phyloP scores from a whole-genome alignment of 2,329 filamentous ascomycete species.

The Dactylonectria macrodidyma region DNA sequence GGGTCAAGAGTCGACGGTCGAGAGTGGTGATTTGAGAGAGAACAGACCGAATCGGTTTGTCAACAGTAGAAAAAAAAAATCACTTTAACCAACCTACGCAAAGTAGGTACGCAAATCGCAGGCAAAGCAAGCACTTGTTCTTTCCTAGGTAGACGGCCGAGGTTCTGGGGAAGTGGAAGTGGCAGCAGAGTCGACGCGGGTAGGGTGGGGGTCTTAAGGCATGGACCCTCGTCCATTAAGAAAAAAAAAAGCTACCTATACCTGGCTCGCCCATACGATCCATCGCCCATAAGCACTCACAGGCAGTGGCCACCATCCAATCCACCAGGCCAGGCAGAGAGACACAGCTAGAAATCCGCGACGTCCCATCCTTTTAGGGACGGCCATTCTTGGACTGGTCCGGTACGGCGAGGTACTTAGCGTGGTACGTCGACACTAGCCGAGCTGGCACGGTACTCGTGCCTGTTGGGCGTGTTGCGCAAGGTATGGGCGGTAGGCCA shows the following conservation, averaged over 20 bases:
- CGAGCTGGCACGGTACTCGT: constrained; percentile 1
- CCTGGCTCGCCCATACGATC: neutral
- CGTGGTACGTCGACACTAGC: constrained; percentile 18
- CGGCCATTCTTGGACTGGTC: constrained; percentile 22
- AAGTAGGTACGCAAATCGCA: constrained; percentile 16
- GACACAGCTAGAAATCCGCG: constrained; percentile 19
- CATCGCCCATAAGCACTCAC: constrained; percentile 14
- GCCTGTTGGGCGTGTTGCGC: constrained; percentile 10
- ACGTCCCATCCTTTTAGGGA: constrained; percentile 29
- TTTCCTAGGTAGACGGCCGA: constrained; percentile 14
- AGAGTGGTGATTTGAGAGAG: neutral
- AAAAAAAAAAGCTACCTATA: neutral
- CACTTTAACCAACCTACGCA: constrained; percentile 17
- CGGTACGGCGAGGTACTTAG: constrained; percentile 15
- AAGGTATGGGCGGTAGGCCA: neutral
- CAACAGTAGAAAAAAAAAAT: constrained; percentile 6
- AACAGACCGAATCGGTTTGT: neutral
- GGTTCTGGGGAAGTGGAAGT: constrained; percentile 36
- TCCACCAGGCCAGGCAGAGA: neutral
- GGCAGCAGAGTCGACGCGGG: constrained; percentile 34
- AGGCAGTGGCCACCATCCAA: neutral
- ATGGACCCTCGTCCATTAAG: constrained; percentile 17
- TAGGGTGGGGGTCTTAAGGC: constrained; percentile 36
- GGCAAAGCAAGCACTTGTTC: constrained; percentile 17
- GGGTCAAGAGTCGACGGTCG: neutral